Evolutionary conservation across 2,329 filamentous ascomycete species (phyloP).

Genomic region (Dryadomyces quercus-mongolicae): DNA sequence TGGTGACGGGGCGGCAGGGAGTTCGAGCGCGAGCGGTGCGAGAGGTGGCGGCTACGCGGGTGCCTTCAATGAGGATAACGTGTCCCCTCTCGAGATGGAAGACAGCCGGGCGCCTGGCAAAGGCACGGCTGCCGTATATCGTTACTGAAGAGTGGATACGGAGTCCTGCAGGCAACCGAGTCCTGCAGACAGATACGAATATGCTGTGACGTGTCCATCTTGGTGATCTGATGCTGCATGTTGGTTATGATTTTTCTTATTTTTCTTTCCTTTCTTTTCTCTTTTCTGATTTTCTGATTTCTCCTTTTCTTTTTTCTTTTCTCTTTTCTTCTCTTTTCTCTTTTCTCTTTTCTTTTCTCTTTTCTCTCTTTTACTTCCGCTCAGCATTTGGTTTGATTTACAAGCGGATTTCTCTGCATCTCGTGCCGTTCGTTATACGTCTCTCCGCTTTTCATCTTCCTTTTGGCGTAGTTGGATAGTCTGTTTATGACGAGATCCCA

Average conservation of each 20-base stretch:
- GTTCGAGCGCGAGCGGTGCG: constrained; percentile 2
- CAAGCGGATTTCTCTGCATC: not conserved
- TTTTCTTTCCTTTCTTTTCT: not conserved
- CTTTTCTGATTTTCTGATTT: not conserved
- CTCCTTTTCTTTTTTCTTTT: not conserved
- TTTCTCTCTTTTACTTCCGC: not conserved
- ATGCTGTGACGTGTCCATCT: too few species aligned
- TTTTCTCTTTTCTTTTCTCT: not conserved
- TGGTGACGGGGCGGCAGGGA: constrained; percentile 3
- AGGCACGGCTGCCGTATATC: not conserved
- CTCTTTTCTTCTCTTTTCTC: not conserved
- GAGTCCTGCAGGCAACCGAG: too few species aligned
- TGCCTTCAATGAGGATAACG: not conserved
- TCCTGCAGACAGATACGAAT: too few species aligned
- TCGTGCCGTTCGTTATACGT: too few species aligned
- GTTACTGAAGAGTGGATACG: not conserved
- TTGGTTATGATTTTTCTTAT: not conserved
- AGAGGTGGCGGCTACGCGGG: not conserved
- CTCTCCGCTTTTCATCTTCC: not conserved
- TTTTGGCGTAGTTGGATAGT: not conserved
- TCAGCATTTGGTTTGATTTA: too few species aligned
- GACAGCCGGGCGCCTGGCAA: not conserved
- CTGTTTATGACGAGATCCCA: not conserved
- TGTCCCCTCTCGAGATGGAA: not conserved
- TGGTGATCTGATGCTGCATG: too few species aligned